Evolutionary conservation across 1,284 basidiomycete genomes (phyloP).

Genomic region (Sporisorium exsertum): DNA sequence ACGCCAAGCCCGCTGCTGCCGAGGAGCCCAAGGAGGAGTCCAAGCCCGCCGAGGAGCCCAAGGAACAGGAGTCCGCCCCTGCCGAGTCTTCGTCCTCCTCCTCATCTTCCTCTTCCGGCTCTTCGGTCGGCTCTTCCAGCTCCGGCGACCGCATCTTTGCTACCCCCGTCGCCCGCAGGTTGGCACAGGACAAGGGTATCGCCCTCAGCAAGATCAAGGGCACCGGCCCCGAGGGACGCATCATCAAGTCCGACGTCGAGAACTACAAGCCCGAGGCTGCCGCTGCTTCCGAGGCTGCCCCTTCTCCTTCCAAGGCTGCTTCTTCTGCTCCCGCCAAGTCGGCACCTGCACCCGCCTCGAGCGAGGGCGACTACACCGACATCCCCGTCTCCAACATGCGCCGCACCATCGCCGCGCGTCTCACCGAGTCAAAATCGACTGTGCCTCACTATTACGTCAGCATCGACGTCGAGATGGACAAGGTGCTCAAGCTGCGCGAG

Average conservation of each 20-base stretch:
- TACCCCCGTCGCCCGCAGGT: constrained; percentile 93
- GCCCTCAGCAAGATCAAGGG: constrained; percentile 92
- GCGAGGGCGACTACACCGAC: constrained; percentile 82
- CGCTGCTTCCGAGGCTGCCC: constrained; percentile 17
- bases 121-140: constrained; percentile 48
- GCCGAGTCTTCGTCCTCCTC: constrained; percentile 29
- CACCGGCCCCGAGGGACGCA: constrained; percentile 91
- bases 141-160: constrained; percentile 79
- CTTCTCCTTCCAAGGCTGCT: constrained; percentile 32
- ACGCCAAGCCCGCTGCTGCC: constrained; percentile 65
- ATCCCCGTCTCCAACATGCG: constrained; percentile 95
- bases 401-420: constrained; percentile 87
- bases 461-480: constrained; percentile 95
- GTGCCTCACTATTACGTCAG: constrained; percentile 98
- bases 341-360: constrained; percentile 51
- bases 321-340: constrained; percentile 40
- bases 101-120: constrained; percentile 19
- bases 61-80: constrained; percentile 49
- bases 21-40: constrained; percentile 52
- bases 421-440: constrained; percentile 92
- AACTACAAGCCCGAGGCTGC: constrained; percentile 74
- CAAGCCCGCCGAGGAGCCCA: constrained; percentile 54
- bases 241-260: constrained; percentile 93
- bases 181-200: constrained; percentile 93
- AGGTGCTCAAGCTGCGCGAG: constrained; percentile 90